Evolutionary conservation across 2,329 filamentous ascomycete species (phyloP), one percentile per base, ranked within the genome.

Genomic region (Pleomassaria siparia): DNA sequence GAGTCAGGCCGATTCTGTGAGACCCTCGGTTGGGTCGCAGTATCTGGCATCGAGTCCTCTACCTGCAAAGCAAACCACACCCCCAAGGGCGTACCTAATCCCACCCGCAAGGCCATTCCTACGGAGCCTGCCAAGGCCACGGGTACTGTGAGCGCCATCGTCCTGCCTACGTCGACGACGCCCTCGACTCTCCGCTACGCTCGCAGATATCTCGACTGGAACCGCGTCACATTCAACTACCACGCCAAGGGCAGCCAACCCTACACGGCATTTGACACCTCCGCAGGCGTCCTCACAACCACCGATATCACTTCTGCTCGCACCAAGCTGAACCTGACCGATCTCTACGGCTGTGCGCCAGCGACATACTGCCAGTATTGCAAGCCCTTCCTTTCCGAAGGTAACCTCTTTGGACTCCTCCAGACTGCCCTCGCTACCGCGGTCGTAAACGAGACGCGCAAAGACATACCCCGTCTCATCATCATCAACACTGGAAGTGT

Each of bases 1-100:
- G 83, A 85, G 56, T 81, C 83, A 2, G 83, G 82, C 5, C 76
- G 82, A 43, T 87, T 86, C 66, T 87, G 84, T 61, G 84, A 88
- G 69, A 87, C 84, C 1, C 72, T 87, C 0, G 84, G 84, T 20
- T 88, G 82, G 80, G 63, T 86, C 18, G 80, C 82, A n/a, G 79
- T 87, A 70, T 78, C 76, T 41, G 84, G 84, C 13, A 79, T 87
- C 54, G 64, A 78, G 43, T 72, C 69, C 1, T 67, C 64, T 26
- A 76, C 74, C 43, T 78, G 75, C 61, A 73, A 71, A 26, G 54
- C 57, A 4, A 74, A 74, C 21, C 74, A 71, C 43, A 66, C 69
- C 18, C 74, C 71, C 13, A 58, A 64, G 20, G 75, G 72, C 15
- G 73, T 75, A 13, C 74, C 73, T 3, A 73, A 72, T 40, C 76